Evolutionary conservation across 306 rosid species (phyloP).

Genomic region (Sophora flavescens): DNA sequence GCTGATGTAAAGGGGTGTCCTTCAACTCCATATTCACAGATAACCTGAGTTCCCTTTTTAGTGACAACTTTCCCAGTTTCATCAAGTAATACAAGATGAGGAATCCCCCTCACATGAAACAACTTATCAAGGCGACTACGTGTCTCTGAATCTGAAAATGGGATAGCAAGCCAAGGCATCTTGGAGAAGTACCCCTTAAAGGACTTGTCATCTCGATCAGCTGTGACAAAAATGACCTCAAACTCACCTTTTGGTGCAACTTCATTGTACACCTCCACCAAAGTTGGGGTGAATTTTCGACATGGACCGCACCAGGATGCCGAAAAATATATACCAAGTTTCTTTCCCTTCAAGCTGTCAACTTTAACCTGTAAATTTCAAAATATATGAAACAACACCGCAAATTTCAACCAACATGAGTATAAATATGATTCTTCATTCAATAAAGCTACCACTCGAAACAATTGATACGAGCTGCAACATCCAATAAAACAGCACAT

Average conservation of each 20-base stretch:
- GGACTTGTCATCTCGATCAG: conserved; percentile 65
- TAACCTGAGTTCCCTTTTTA: conserved; percentile 49
- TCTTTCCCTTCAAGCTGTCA: conserved; percentile 76
- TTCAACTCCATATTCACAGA: conserved; percentile 63
- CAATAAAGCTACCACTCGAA: conserved; percentile 13
- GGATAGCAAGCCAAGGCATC: conserved; percentile 88
- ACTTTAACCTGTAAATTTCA: conserved; percentile 61
- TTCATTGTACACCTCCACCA: conserved; percentile 65
- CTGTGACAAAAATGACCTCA: conserved; percentile 64
- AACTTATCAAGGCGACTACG: conserved; percentile 53
- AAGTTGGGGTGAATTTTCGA: conserved; percentile 60
- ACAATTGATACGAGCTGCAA: not conserved
- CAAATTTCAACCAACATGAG: not conserved
- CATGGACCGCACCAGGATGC: conserved; percentile 84
- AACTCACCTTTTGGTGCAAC: conserved; percentile 61
- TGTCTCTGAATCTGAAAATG: conserved; percentile 67
- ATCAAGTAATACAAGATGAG: conserved; percentile 64
- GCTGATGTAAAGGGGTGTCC: conserved; percentile 66
- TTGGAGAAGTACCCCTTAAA: conserved; percentile 69
- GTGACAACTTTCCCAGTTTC: conserved; percentile 62
- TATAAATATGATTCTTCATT: not conserved
- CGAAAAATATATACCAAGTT: conserved; percentile 70
- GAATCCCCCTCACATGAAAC: conserved; percentile 69
- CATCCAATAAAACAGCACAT: not conserved
- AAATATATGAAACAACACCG: conserved; percentile 26